Evolutionary conservation across 352 stramenopile genomes (phyloP), one percentile per base, ranked within the genome.

Genomic region (Globisporangium iwayamae): DNA sequence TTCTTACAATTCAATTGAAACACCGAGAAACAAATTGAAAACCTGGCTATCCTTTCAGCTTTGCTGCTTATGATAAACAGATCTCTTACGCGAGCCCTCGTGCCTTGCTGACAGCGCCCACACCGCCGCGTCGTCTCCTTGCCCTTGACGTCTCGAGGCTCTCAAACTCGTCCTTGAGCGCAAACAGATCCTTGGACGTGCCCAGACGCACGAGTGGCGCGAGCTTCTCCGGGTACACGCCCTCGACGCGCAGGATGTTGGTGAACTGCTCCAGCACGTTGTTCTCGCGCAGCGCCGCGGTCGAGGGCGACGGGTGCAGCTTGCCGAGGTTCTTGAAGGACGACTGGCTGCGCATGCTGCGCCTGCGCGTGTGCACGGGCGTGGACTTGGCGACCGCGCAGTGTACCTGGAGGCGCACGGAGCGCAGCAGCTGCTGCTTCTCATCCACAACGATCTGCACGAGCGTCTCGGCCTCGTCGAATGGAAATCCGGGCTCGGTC

Each of bases 401-500:
- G 25, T 76, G 72, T 4, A 89, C 83, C 54, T 90, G 80, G n/a
- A 91, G 61, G 0, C 78, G 79, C 22, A 91, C 80, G 10, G 79
- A 87, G 5, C 76, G 72, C 20, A 90, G 67, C 32, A 89, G 50
- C 57, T 85, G 75, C 46, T 89, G 81, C 28, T 70, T 73, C 57
- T 89, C 81, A 61, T 91, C 66, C 11, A 92, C 69, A 6, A 88
- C 61, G 28, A 96, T 71, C 68, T 95, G 83, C 34, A 99, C 85
- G 39, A 83, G 79, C 7, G 96, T 97, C 32, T 78, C 77, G 38
- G 83, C 72, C 4, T 78, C 79, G 16, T 91, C 85, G 57, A 90
- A 97, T 14, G 96, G 90, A 55, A 98, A 95, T 13, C 85, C 85
- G 20, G 75, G 76, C 56, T 95, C 85, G 13, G 76, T 81, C 72